Evolutionary conservation across 169 alveolate species (phyloP), one percentile per base, ranked within the genome.

Genomic region (Pseudocohnilembus persalinus): DNA sequence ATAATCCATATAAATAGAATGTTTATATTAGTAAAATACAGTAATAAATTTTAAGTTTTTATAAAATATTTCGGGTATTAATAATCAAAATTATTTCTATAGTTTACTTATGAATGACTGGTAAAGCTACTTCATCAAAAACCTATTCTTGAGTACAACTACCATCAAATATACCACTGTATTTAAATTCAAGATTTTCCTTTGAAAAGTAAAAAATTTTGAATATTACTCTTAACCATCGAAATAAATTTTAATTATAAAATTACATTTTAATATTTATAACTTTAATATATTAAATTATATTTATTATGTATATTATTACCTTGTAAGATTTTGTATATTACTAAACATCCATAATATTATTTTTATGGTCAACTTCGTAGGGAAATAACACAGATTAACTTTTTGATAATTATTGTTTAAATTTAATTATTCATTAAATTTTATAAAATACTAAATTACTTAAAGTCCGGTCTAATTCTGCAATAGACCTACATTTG

Each of bases 101-200:
- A 35, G 26, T 28, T 68, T 90, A 90, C 94, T 83, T 90, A 34
- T 91, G 88, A 32, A 95, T 92, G 0, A 92, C 97, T 30, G 94
- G 95, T 76, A 87, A 83, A 26, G 96, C 96, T 4, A 92, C 94
- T 72, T 85, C 83, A 1, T 89, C 86, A 80, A 94, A 95, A 1
- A 95, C 90, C 79, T 93, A 92, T 83, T 93, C 95, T 85, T 95
- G 88, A 25, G 91, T 82, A 63, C 95, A 77, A 28, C 92, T 85
- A 31, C 91, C 77, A 85, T 95, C 96, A 82, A 92, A 93, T 27
- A 95, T 88, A 49, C 92, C 88, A 83, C 92, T 91, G 82, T 93
- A 95, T 35, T 88, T 92, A 86, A 90, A 95, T 35, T 90, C 83
- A 34, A 84, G 74, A 27, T 88, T 77, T 20, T 92, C 96, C 84